These are phyloP conservation scores for Pontederia paniculata DNA, from an alignment of 176 grass and related monocot species.

Conservation along the genomic window DNA sequence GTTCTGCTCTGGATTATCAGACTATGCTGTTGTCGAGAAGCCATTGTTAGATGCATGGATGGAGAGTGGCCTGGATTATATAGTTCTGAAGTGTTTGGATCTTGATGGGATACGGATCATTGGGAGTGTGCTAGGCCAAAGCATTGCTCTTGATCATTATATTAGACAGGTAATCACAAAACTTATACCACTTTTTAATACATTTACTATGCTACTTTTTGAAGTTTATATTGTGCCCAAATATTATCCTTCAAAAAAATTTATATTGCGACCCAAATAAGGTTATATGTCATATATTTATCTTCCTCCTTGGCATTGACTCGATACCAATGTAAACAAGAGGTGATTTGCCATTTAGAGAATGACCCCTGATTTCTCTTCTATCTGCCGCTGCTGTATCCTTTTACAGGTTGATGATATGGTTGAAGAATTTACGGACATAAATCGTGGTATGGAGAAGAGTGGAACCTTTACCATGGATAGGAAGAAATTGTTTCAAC, in stretches of 20 bases:
- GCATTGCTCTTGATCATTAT: slow-evolving; percentile 92
- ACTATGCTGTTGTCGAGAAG: slow-evolving; percentile 89
- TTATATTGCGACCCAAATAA: too few species aligned
- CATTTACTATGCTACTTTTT: not conserved
- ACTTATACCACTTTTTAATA: not conserved
- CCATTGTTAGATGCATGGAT: slow-evolving; percentile 63
- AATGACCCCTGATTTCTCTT: not conserved
- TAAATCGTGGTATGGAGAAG: slow-evolving; percentile 89
- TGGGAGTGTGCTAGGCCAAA: slow-evolving; percentile 83
- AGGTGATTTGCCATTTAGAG: not conserved
- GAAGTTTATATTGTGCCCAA: not conserved
- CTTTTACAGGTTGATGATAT: slow-evolving; percentile 85
- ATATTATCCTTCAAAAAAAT: too few species aligned
- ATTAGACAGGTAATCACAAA: slow-evolving; percentile 54
- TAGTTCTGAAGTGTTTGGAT: slow-evolving; percentile 81
- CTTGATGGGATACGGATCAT: slow-evolving; percentile 76
- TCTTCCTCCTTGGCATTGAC: too few species aligned
- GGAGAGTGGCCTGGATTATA: slow-evolving; percentile 86
- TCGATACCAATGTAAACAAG: too few species aligned
- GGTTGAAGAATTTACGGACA: slow-evolving; percentile 94
- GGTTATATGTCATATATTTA: too few species aligned
- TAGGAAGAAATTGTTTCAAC: slow-evolving; percentile 97
- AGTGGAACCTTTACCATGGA: slow-evolving; percentile 84
- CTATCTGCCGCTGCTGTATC: slow-evolving; percentile 5
- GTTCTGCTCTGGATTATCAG: slow-evolving; percentile 19